phyloP scores from a whole-genome alignment of 495 filamentous ascomycete genomes.

The Barbatosphaeria neglecta region DNA sequence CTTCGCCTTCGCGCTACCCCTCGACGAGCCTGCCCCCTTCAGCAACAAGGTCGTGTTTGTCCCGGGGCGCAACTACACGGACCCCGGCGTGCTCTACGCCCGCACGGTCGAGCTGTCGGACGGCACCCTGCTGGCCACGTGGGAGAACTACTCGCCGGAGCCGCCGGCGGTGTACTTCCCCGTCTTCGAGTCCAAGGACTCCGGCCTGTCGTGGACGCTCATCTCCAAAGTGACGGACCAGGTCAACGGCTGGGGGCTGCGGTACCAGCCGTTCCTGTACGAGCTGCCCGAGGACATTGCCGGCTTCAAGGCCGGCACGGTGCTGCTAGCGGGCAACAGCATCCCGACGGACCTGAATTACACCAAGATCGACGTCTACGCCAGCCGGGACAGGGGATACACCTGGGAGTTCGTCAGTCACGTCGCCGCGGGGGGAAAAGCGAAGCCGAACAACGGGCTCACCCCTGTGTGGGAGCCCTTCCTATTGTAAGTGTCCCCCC shows the following conservation, averaged over 20 bases:
- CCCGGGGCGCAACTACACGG: neutral
- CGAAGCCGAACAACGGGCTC: conserved; percentile 47
- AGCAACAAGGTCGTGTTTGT: neutral
- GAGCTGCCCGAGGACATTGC: conserved; percentile 46
- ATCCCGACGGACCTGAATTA: conserved; percentile 49
- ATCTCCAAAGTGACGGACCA: conserved; percentile 50
- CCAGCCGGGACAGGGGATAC: conserved; percentile 41
- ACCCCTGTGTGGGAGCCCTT: conserved; percentile 66
- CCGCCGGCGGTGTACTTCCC: conserved; percentile 51
- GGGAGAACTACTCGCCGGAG: conserved; percentile 49
- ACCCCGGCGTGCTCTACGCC: conserved; percentile 34
- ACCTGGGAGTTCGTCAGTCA: conserved; percentile 58
- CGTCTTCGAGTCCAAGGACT: conserved; percentile 50
- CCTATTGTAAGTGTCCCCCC: conserved; percentile 28
- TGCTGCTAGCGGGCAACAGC: conserved; percentile 51
- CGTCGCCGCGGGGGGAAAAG: conserved; percentile 51
- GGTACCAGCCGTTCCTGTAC: conserved; percentile 58
- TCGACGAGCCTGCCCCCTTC: neutral
- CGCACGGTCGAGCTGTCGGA: conserved; percentile 37
- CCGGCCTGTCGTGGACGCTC: conserved; percentile 50
- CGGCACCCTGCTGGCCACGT: conserved; percentile 48
- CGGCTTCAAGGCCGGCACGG: conserved; percentile 43
- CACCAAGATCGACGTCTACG: conserved; percentile 61
- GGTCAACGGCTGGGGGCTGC: conserved; percentile 51
- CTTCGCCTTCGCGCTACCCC: neutral